A percentile compares a stretch with the other conserved stretches of the same genome.
Evolutionary conservation across 1,284 basidiomycete genomes (phyloP).

Genomic region (Pseudomicrostroma phylloplanum): DNA sequence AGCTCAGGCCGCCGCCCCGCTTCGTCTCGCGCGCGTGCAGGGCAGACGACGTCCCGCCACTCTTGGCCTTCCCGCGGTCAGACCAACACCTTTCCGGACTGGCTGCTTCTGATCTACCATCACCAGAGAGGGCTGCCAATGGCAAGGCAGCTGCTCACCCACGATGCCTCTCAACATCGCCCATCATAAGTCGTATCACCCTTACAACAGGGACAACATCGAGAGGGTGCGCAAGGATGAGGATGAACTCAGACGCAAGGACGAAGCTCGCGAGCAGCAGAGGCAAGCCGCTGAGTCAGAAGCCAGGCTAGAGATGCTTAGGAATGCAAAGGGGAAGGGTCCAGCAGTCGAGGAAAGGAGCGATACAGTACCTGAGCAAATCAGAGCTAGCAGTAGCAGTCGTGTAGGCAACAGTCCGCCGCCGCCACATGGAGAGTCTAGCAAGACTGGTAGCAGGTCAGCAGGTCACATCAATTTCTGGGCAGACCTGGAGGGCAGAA

Average conservation of each 20-base stretch:
- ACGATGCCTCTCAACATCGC: conserved; percentile 50
- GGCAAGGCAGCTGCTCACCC: neutral
- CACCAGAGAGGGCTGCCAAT: neutral
- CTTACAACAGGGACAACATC: conserved; percentile 72
- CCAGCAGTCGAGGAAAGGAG: neutral
- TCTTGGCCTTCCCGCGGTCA: too few relatives aligned
- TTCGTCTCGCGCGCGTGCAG: too few relatives aligned
- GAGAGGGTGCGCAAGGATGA: conserved; percentile 71
- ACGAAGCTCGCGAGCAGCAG: conserved; percentile 65
- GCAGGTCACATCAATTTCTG: conserved; percentile 29
- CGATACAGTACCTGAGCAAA: neutral
- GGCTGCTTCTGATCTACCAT: too few relatives aligned
- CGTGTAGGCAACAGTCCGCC: conserved; percentile 3
- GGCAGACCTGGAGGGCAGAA: conserved; percentile 42
- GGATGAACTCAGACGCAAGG: conserved; percentile 53
- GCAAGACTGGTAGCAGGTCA: neutral
- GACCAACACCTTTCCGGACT: too few relatives aligned
- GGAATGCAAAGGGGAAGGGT: conserved; percentile 58
- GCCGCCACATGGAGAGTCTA: conserved; percentile 3
- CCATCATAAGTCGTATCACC: conserved; percentile 83
- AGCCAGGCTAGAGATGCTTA: conserved; percentile 64
- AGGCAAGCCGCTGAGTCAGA: conserved; percentile 73
- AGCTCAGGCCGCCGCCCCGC: too few relatives aligned
- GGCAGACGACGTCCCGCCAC: too few relatives aligned
- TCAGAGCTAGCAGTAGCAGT: neutral